A percentile compares a stretch with the other conserved stretches of the same genome.
Evolutionary conservation across 805 yeast species (phyloP).

Genomic region (Ogataea minuta): DNA sequence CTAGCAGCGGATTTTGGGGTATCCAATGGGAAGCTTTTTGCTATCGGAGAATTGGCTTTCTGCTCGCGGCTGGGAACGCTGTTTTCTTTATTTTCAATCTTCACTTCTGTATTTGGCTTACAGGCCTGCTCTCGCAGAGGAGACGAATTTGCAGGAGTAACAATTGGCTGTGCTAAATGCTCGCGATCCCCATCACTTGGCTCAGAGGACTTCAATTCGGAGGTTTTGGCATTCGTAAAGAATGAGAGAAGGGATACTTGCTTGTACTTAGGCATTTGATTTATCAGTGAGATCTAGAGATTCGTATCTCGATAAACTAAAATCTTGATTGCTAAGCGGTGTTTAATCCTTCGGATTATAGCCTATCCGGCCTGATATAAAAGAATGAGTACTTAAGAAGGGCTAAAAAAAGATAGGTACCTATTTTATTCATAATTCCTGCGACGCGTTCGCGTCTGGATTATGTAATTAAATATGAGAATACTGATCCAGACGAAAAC

Average conservation of each 20-base stretch:
- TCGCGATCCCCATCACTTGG: not conserved
- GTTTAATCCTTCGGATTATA: too few species aligned
- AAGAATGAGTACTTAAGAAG: not conserved
- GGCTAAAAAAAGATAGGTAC: not conserved
- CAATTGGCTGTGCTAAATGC: not conserved
- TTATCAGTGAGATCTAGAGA: too few species aligned
- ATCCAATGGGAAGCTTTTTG: not conserved
- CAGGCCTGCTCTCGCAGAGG: constrained; percentile 17
- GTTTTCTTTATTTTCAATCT: constrained; percentile 11
- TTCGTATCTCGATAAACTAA: too few species aligned
- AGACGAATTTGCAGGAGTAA: constrained; percentile 30
- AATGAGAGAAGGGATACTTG: constrained; percentile 35
- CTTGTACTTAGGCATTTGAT: constrained; percentile 19
- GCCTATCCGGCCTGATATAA: too few species aligned
- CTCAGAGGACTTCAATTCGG: not conserved
- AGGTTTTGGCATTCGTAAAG: constrained; percentile 17
- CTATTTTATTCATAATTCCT: not conserved
- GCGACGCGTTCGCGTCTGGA: constrained; percentile 5
- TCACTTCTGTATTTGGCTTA: not conserved
- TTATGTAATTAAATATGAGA: constrained; percentile 2
- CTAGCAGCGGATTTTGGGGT: constrained; percentile 16
- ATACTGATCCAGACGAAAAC: too few species aligned
- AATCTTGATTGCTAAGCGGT: too few species aligned
- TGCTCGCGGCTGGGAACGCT: not conserved
- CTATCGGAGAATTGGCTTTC: too few species aligned